Conservation (phyloP, 768 basidiomycete genomes). For the Dendrothele bispora region DNA sequence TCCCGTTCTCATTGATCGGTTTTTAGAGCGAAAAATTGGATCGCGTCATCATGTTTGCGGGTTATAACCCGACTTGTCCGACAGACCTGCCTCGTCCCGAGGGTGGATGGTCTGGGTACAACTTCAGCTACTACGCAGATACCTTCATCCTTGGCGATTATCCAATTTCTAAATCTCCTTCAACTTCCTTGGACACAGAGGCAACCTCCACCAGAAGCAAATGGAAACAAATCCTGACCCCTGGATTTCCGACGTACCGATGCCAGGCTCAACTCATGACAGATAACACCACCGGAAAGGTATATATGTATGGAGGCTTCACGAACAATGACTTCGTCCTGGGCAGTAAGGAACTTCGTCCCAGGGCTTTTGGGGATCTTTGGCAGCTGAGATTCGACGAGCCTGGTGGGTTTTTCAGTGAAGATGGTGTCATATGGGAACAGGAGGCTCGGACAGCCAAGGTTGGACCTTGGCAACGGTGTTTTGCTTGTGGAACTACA, state of each 20-base stretch:
- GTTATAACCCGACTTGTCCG: slow-evolving; percentile 24
- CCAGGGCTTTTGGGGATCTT: slow-evolving; percentile 34
- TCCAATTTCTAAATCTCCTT: too few relatives aligned
- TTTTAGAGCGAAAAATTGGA: slow-evolving; percentile 31
- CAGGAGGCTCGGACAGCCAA: slow-evolving; percentile 35
- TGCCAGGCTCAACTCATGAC: slow-evolving; percentile 30
- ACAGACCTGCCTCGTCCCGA: background rate
- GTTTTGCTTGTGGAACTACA: slow-evolving; percentile 36
- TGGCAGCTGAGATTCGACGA: slow-evolving; percentile 37
- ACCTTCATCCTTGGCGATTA: slow-evolving; percentile 36
- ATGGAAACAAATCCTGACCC: slow-evolving; percentile 40
- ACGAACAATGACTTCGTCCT: slow-evolving; percentile 38
- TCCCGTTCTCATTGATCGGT: background rate
- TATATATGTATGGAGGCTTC: slow-evolving; percentile 40
- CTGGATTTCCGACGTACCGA: slow-evolving; percentile 43
- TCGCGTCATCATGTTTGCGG: slow-evolving; percentile 37
- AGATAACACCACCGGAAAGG: slow-evolving; percentile 35
- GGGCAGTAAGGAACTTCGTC: slow-evolving; percentile 21
- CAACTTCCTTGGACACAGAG: slow-evolving; percentile 16
- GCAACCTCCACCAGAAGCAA: slow-evolving; percentile 9
- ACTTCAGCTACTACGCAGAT: slow-evolving; percentile 40
- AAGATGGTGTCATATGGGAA: slow-evolving; percentile 33
- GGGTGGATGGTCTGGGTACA: slow-evolving; percentile 16
- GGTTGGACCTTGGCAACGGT: slow-evolving; percentile 41
- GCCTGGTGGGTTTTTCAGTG: slow-evolving; percentile 34